Evolutionary conservation across 768 basidiomycete genomes (phyloP), one percentile per base, ranked within the genome.

Genomic region (Xerocomus spinulosus): DNA sequence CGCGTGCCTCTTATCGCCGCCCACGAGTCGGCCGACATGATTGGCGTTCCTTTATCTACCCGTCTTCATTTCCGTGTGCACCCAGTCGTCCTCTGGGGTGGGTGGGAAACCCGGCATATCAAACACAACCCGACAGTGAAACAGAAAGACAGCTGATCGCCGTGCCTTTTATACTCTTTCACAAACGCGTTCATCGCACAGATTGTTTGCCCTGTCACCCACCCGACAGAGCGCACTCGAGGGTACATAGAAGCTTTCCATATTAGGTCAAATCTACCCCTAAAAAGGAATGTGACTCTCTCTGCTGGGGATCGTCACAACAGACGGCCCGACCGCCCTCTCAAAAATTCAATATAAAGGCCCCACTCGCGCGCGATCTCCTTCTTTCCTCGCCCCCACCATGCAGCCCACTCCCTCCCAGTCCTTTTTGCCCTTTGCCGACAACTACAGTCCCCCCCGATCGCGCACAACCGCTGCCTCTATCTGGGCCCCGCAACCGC

Each of bases 401-500:
- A 67, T 63, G 75, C 72, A 58, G 73, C 72, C 64, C 26, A 28
- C 26, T 28, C 48, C 55, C 46, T 41, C 51, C 7, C 65, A 61
- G 56, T 46, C 68, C 15, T 67, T 69, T 46, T 54, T 40, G 60
- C 59, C 69, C 38, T 66, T 70, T 51, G 51, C 67, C 41, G 70
- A 73, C 42, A 68, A 76, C 39, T 64, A 67, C 48, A 71, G 63
- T 56, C 73, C 71, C 30, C 70, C 73, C 4, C 57, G 64, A 30
- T 68, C 66, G 42, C 73, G 72, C 55, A 70, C 77, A 21, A 64
- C 62, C 0, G 67, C 69, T 28, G 74, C 74, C 13, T 87, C 86
- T 42, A 90, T 91, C 52, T 91, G 87, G 87, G 88, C 88, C 1
- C 87, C 87, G 8, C 85, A 84, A 61, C 84, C 86, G 4, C 85